Conservation (phyloP, 495 filamentous ascomycete genomes). For the Penicillium maclennaniae region DNA sequence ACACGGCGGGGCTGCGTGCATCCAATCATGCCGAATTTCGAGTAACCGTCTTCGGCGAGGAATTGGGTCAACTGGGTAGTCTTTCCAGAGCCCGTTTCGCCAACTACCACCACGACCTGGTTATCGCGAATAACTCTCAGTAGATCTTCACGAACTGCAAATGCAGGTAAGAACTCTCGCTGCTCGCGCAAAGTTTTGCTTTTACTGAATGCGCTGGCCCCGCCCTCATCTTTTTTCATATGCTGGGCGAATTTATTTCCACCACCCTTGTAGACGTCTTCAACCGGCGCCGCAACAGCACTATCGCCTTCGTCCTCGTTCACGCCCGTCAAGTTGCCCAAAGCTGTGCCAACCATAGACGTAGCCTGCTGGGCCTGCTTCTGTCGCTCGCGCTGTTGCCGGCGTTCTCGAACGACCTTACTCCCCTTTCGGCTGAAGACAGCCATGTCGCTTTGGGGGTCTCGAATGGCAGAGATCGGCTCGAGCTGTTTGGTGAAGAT, state of each 20-base stretch:
- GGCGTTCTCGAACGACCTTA: constrained; percentile 81
- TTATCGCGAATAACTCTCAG: constrained; percentile 92
- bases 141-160: constrained; percentile 95
- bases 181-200: constrained; percentile 90
- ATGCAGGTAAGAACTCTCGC: constrained; percentile 89
- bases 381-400: constrained; percentile 89
- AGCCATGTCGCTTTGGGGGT: constrained; percentile 98
- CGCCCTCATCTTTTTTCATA: constrained; percentile 77
- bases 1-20: constrained; percentile 95
- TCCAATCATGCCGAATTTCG: constrained; percentile 80
- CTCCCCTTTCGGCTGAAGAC: constrained; percentile 97
- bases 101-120: constrained; percentile 94
- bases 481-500: constrained; percentile 98
- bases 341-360: constrained; percentile 82
- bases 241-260: constrained; percentile 86
- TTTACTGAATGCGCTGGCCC: constrained; percentile 87
- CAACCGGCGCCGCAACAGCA: constrained; percentile 69
- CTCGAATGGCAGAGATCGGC: constrained; percentile 86
- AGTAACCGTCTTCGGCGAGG: constrained; percentile 90
- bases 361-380: constrained; percentile 96
- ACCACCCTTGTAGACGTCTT: constrained; percentile 58
- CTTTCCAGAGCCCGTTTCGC: constrained; percentile 94
- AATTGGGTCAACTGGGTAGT: constrained; percentile 97
- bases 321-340: constrained; percentile 92
- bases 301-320: constrained; percentile 94